phyloP scores from a whole-genome alignment of 2,329 filamentous ascomycete species.

The Paecilomyces niveus region DNA sequence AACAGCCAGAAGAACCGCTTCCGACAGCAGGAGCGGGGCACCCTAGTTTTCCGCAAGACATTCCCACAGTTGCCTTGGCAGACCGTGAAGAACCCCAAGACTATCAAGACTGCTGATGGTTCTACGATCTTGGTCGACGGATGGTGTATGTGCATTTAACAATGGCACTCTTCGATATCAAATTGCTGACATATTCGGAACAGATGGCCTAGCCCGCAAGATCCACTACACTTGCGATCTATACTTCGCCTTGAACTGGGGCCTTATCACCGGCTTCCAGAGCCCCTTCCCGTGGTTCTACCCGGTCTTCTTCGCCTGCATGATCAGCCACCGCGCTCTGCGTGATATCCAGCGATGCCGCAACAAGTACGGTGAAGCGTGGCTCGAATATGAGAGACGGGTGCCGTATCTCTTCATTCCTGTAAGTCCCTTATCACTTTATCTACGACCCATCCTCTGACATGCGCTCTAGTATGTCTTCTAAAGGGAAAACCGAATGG shows the following conservation, averaged over 20 bases:
- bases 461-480: background rate
- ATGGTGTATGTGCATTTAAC: constrained; percentile 55
- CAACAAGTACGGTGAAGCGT: constrained; percentile 73
- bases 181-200: constrained; percentile 11
- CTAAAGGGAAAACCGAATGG: background rate
- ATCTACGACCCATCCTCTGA: background rate
- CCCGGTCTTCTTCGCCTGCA: constrained; percentile 68
- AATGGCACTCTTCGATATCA: background rate
- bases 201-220: constrained; percentile 66
- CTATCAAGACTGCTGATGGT: constrained; percentile 64
- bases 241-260: constrained; percentile 72
- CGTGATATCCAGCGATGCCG: constrained; percentile 71
- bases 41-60: constrained; percentile 60
- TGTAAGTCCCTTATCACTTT: constrained; percentile 28
- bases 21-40: constrained; percentile 70
- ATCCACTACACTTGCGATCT: constrained; percentile 75
- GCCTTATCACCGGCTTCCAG: constrained; percentile 70
- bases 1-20: constrained; percentile 94
- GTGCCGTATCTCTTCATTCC: constrained; percentile 85
- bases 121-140: constrained; percentile 76
- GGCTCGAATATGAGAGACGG: constrained; percentile 70
- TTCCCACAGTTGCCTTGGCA: constrained; percentile 92
- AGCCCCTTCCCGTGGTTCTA: constrained; percentile 89
- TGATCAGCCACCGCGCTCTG: constrained; percentile 72
- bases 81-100: constrained; percentile 70